A percentile compares a stretch with the other conserved stretches of the same genome.
Evolutionary conservation across 2,329 filamentous ascomycete species (phyloP).

Genomic region (Colletotrichum tamarilloi): DNA sequence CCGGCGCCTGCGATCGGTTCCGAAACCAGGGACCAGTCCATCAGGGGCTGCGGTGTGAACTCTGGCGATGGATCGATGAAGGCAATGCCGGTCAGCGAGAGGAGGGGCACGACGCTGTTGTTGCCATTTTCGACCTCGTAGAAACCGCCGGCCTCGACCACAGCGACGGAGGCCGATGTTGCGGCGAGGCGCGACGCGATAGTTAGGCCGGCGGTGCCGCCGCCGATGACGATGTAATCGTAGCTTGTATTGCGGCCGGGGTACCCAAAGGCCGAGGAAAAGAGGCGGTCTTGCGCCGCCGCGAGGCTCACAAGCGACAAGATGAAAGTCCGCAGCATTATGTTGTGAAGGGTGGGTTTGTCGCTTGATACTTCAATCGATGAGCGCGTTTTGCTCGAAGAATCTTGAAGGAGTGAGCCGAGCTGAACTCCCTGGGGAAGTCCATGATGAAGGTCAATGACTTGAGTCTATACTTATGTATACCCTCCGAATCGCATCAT

Average conservation of each 20-base stretch:
- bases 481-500: neutral
- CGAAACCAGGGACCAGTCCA: conserved; percentile 45
- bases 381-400: neutral
- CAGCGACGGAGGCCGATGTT: conserved; percentile 46
- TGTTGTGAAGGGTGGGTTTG: neutral
- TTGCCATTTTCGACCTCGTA: conserved; percentile 45
- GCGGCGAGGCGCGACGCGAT: conserved; percentile 48
- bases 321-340: neutral
- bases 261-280: conserved; percentile 33
- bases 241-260: conserved; percentile 35
- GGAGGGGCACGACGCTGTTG: conserved; percentile 40
- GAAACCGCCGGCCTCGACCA: conserved; percentile 51
- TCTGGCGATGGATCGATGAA: conserved; percentile 34
- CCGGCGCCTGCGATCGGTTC: conserved; percentile 40
- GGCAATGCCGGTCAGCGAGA: conserved; percentile 27
- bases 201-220: conserved; percentile 50
- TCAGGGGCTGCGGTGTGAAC: conserved; percentile 39
- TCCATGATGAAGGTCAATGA: neutral
- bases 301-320: neutral
- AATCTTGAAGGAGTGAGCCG: neutral
- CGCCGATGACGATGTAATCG: conserved; percentile 46
- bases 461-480: neutral
- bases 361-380: neutral
- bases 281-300: conserved; percentile 17
- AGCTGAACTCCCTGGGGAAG: neutral